A percentile compares a stretch with the other conserved stretches of the same genome.
Evolutionary conservation across 2,329 filamentous ascomycete genomes (phyloP).

Genomic region (Apiospora arundinis): DNA sequence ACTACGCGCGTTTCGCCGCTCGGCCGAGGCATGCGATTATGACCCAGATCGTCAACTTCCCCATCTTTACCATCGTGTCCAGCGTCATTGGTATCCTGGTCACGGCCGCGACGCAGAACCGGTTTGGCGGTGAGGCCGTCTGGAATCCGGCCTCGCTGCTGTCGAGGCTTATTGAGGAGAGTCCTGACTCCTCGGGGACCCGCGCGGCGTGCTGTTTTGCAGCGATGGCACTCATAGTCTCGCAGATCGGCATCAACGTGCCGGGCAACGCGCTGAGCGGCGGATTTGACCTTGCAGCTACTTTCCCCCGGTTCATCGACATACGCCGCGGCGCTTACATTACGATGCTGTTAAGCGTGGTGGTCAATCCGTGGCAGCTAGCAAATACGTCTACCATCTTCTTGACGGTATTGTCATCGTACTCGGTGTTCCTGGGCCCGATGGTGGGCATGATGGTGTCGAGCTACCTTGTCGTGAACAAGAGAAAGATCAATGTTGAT

Average conservation of each 20-base stretch:
- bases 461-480: slow-evolving; percentile 49
- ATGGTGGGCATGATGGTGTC: slow-evolving; percentile 50
- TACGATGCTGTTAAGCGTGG: slow-evolving; percentile 28
- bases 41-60: slow-evolving; percentile 49
- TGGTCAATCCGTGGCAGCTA: slow-evolving; percentile 34
- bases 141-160: slow-evolving; percentile 40
- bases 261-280: slow-evolving; percentile 50
- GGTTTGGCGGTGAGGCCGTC: slow-evolving; percentile 32
- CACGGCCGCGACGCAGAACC: slow-evolving; percentile 37
- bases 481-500: slow-evolving; percentile 43
- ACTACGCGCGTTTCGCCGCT: slow-evolving; percentile 50
- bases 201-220: slow-evolving; percentile 49
- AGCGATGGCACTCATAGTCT: slow-evolving; percentile 48
- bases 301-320: slow-evolving; percentile 47
- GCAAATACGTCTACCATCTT: slow-evolving; percentile 43
- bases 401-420: slow-evolving; percentile 48
- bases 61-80: slow-evolving; percentile 45
- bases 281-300: slow-evolving; percentile 45
- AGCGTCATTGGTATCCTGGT: slow-evolving; percentile 48
- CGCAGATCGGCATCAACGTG: slow-evolving; percentile 50
- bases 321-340: slow-evolving; percentile 48
- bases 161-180: slow-evolving; percentile 42
- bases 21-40: slow-evolving; percentile 48
- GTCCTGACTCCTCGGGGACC: slow-evolving; percentile 41
- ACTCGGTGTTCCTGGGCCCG: slow-evolving; percentile 48